These are phyloP conservation scores for Aspergillus fumigatus DNA, from an alignment of 2,329 filamentous ascomycete species.

Conservation along the genomic window DNA sequence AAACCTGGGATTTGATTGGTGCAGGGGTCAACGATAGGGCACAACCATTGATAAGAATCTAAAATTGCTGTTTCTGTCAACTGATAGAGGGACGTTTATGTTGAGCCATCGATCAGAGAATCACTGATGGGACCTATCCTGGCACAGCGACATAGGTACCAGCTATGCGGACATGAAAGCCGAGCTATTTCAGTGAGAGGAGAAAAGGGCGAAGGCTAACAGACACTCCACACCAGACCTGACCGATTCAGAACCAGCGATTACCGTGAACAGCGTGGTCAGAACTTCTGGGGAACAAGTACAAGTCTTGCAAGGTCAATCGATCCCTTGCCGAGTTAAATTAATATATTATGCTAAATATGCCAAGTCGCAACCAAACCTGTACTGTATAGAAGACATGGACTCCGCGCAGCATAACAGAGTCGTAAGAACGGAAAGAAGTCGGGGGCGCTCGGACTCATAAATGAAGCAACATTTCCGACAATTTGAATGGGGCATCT, in stretches of 20 bases:
- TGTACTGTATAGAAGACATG: slow-evolving; percentile 34
- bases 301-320: neutral
- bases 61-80: neutral
- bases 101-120: neutral
- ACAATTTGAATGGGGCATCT: slow-evolving; percentile 11
- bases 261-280: neutral
- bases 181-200: neutral
- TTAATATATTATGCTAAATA: slow-evolving; percentile 32
- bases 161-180: neutral
- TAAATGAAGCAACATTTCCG: slow-evolving; percentile 3
- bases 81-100: neutral
- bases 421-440: slow-evolving; percentile 21
- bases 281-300: neutral
- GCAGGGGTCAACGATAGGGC: neutral
- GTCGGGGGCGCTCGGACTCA: slow-evolving; percentile 18
- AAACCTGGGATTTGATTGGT: neutral
- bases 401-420: slow-evolving; percentile 19
- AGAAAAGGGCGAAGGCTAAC: neutral
- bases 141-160: neutral
- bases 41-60: neutral
- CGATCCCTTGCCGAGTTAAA: slow-evolving; percentile 15
- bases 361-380: slow-evolving; percentile 20
- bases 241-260: neutral
- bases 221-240: neutral
- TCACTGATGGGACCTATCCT: neutral